These are phyloP conservation scores for Epichloe gansuensis DNA, from an alignment of 2,329 filamentous ascomycete genomes.

Conservation along the genomic window DNA sequence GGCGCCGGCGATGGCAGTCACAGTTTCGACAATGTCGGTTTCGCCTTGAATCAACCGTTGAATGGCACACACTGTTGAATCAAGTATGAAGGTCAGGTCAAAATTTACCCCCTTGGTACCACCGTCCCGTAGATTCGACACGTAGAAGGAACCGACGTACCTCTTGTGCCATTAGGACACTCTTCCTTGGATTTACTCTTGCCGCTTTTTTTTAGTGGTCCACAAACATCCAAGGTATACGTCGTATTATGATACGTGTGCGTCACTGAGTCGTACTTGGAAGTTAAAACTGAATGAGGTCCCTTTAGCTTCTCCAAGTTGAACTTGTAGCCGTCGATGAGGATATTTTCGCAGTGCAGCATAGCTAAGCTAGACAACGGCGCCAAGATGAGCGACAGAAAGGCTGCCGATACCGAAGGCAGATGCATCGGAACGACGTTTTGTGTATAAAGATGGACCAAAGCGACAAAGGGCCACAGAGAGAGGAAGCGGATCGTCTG, in stretches of 20 bases:
- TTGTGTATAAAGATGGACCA: neutral
- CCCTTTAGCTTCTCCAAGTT: slow-evolving; percentile 53
- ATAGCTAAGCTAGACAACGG: slow-evolving; percentile 31
- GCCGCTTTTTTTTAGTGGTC: slow-evolving; percentile 49
- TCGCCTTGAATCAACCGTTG: slow-evolving; percentile 42
- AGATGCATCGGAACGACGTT: slow-evolving; percentile 25
- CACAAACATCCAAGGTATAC: slow-evolving; percentile 71
- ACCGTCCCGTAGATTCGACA: neutral
- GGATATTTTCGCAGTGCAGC: slow-evolving; percentile 51
- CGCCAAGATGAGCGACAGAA: slow-evolving; percentile 26
- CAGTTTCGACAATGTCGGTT: slow-evolving; percentile 36
- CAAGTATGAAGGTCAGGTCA: neutral
- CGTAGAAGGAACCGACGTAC: slow-evolving; percentile 27
- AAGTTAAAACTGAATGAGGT: slow-evolving; percentile 55
- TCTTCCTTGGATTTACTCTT: slow-evolving; percentile 41
- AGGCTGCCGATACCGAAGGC: slow-evolving; percentile 23
- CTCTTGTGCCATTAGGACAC: slow-evolving; percentile 58
- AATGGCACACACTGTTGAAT: slow-evolving; percentile 58
- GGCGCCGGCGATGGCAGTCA: slow-evolving; percentile 65
- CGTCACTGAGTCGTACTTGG: slow-evolving; percentile 37
- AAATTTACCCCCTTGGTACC: neutral
- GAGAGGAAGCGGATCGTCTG: neutral
- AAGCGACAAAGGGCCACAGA: neutral
- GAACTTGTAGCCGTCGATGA: slow-evolving; percentile 47
- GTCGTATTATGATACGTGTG: slow-evolving; percentile 54